Evolutionary conservation across 108 stramenopile species (phyloP), one percentile per base, ranked within the genome.

Genomic region (Stephanodiscus minutulus): DNA sequence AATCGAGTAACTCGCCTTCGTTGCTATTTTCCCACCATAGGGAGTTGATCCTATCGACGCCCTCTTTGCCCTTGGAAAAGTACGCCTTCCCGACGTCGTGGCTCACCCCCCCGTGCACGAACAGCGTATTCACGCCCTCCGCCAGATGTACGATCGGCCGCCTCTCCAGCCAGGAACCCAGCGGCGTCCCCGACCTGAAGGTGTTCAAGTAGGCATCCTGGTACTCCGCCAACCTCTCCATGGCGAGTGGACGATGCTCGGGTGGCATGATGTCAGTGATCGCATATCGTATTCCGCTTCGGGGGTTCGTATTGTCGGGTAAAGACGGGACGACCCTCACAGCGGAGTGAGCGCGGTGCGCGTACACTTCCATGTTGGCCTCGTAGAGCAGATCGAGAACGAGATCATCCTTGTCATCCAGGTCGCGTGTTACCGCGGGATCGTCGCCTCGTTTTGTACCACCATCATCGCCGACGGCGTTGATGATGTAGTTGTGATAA

Each of bases 31-130:
- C 63, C 61, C 66, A 66, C 79, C 79, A 80, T 17, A 64, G 39
- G 15, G 54, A 35, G 36, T 76, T 81, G 15, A 76, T 17, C 58
- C 33, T 56, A 12, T 81, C 66, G 21, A 68, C 66, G 44, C 75
- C 70, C 18, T 76, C 79, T 25, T 77, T 79, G 1, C 82, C 85
- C n/a, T 70, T 48, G 13, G 48, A 35, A 18, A 68, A 37, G 62
- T 67, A 53, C 8, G 18, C 4, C 21, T 22, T 70, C 17, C 74
- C 82, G 15, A 70, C 58, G 5, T 39, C 64, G 1, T 74, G 46
- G 59, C 73, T 76, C 20, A 87, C 64, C 11, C 87, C 87, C 1
- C 87, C 87, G 46, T 87, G 87, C 22, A 81, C 75, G 68, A 87
- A 87, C 31, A 87, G 28, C 0, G 81, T 81, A 5, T 72, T 70